Evolutionary conservation across 2,329 filamentous ascomycete species (phyloP).

Genomic region (Ceratocystis papillata): DNA sequence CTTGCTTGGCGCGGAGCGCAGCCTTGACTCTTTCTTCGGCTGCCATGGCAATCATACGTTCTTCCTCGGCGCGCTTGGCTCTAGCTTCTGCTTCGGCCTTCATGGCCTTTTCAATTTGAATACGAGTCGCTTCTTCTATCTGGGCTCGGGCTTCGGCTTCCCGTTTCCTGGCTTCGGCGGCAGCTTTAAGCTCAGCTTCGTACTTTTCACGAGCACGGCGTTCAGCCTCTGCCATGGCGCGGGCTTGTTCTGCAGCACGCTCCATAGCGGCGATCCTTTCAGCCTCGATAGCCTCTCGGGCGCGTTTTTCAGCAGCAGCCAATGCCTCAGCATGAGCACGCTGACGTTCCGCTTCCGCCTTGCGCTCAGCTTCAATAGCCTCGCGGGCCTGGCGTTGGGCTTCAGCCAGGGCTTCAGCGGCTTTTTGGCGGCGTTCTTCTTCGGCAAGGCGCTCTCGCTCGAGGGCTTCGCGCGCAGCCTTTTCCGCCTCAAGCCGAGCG

Average conservation of each 20-base stretch:
- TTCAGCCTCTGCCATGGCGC: constrained; percentile 32
- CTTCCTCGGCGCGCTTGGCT: constrained; percentile 27
- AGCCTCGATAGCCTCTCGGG: constrained; percentile 33
- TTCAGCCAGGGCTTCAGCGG: constrained; percentile 31
- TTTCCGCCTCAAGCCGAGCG: constrained; percentile 39
- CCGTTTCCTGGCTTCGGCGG: constrained; percentile 28
- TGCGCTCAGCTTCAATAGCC: constrained; percentile 38
- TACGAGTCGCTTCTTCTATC: constrained; percentile 28
- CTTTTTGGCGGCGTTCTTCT: constrained; percentile 32
- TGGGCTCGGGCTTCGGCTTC: constrained; percentile 28
- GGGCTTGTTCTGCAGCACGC: constrained; percentile 30
- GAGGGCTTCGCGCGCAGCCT: constrained; percentile 37
- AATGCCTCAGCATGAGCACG: constrained; percentile 35
- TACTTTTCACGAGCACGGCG: constrained; percentile 32
- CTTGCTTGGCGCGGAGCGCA: constrained; percentile 33
- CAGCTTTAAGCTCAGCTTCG: constrained; percentile 28
- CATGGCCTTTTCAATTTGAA: constrained; percentile 24
- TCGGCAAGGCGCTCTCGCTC: constrained; percentile 37
- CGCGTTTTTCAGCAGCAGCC: constrained; percentile 38
- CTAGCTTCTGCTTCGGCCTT: constrained; percentile 29
- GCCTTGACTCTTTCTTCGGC: constrained; percentile 27
- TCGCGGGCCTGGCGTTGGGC: constrained; percentile 33
- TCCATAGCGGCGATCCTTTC: constrained; percentile 38
- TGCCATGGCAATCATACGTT: constrained; percentile 18
- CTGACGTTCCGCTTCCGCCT: constrained; percentile 37